Evolutionary conservation across 2,329 filamentous ascomycete species (phyloP), one percentile per base, ranked within the genome.

Genomic region (Huntiella bhutanensis): DNA sequence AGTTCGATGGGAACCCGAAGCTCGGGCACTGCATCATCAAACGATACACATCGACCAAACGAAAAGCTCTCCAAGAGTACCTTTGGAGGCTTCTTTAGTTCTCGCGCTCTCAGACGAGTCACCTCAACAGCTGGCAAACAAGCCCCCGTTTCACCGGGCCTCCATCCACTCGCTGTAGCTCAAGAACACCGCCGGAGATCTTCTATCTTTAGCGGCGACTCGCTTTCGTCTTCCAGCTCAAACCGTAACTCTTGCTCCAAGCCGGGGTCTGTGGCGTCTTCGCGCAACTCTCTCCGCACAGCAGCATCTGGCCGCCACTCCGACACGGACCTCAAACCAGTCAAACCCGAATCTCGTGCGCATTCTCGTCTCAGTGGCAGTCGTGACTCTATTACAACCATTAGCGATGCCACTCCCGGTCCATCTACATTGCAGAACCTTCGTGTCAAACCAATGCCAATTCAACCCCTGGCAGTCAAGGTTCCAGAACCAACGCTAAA

Each of bases 1-100:
- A 55, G 54, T 5, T 66, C 64, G 0, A 56, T 60, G 8, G 70
- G 68, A 2, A 62, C 61, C 5, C 60, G 61, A n/a, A 66, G 64
- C 49, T 66, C 64, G 7, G 33, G 41, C 17, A 50, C 48, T 2
- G 55, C 60, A 0, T 63, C 63, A 0, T 55, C 36, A 12, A 38
- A 35, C 32, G 41, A 43, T n/a, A 7, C 33, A 13, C 28, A 49
- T 15, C 43, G 43, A 7, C 38, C 39, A 15, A 19, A 17, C 3
- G 44, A 50, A 40, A 46, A 49, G 15, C 45, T 55, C 22, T 58
- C 62, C 10, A 47, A 49, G 15, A 59, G 63, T 35, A 58, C 60
- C 0, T 64, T 67, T 49, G 45, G 48, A 17, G 61, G 62, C 3
- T 62, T 72, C 40, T 64, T 73, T 43, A 58, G 63, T 33, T 56